These are phyloP conservation scores for Cryptomeria japonica DNA, from an alignment of 75 land plant species.

Conservation along the genomic window DNA sequence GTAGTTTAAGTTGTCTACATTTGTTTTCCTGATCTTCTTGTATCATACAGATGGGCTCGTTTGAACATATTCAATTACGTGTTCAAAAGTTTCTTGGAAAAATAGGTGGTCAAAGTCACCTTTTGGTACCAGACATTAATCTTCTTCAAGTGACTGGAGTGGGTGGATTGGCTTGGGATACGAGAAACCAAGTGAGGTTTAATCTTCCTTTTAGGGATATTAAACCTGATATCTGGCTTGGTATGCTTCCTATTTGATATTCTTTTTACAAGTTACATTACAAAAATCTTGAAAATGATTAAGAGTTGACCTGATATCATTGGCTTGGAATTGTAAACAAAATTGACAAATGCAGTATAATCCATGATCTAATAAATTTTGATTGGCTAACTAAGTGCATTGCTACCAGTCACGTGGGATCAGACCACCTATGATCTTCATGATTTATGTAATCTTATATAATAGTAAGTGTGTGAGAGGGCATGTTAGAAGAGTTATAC, in stretches of 20 bases:
- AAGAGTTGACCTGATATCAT: not conserved
- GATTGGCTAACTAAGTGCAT: not conserved
- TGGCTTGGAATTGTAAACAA: not conserved
- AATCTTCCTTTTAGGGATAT: conserved; percentile 39
- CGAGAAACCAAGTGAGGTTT: conserved; percentile 36
- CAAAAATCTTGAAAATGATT: not conserved
- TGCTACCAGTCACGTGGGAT: not conserved
- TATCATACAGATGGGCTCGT: conserved; percentile 23
- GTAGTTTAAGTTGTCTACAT: too few relatives aligned
- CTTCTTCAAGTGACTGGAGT: conserved; percentile 37
- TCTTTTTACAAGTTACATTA: not conserved
- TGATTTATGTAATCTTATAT: not conserved
- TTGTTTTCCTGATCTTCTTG: not conserved
- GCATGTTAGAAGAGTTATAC: not conserved
- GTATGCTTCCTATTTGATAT: conserved; percentile 21
- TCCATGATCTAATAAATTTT: not conserved
- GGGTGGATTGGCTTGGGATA: conserved; percentile 52
- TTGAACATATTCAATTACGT: conserved; percentile 30
- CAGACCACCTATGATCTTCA: not conserved
- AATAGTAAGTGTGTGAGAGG: not conserved
- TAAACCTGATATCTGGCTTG: conserved; percentile 48
- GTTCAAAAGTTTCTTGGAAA: conserved; percentile 40
- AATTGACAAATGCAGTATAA: not conserved
- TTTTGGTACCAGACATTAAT: conserved; percentile 36
- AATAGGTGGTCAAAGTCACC: conserved; percentile 36